Base-by-base conservation (phyloP, 805 yeast genomes). In the Metschnikowia matae region DNA sequence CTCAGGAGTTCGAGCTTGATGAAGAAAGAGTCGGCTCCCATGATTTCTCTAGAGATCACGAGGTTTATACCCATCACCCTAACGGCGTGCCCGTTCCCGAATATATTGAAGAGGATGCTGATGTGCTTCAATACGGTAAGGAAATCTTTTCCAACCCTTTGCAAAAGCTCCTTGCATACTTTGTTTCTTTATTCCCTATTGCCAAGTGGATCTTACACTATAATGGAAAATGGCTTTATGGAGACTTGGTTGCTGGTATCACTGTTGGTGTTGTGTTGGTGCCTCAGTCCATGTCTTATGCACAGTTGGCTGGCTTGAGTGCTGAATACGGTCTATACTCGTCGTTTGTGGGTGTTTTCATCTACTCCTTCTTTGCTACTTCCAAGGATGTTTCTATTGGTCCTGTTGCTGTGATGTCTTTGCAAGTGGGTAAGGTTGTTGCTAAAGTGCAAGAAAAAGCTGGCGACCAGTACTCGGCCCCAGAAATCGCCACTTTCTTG, bases 251-350 rank as follows among this genome's bases (percentile, higher is more conserved):
- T 49, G 96, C 97, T 2, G 97, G 97, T 65, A 77, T 91, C 52
- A 89, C 97, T 1, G 96, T 91, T 18, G 97, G 97, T 41, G 83
- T 87, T 54, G 97, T 91, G 17, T 77, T 90, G 57, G 96, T 91
- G 31, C 97, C 97, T 3, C 97, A 91, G 68, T 84, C 94, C 3
- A 91, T 91, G 97, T 90, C 97, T 0, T 91, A 91, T 64, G 97
- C 97, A 7, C 83, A 80, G 62, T 71, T 91, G 54, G 97, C 97
- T 5, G 83, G 87, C 4, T 77, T 91, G 53, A 75, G 83, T 4
- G 82, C 96, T 5, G 85, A 90, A 66, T 91, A 84, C 60, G 97
- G 97, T 45, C 78, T 91, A 43, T 91, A 91, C 69, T 88, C 97
- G 13, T 87, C 96, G 0, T 91, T 91, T 62, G 84, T 91, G 43